Base-by-base conservation (phyloP, 306 rosid species). In the Trifolium repens region DNA sequence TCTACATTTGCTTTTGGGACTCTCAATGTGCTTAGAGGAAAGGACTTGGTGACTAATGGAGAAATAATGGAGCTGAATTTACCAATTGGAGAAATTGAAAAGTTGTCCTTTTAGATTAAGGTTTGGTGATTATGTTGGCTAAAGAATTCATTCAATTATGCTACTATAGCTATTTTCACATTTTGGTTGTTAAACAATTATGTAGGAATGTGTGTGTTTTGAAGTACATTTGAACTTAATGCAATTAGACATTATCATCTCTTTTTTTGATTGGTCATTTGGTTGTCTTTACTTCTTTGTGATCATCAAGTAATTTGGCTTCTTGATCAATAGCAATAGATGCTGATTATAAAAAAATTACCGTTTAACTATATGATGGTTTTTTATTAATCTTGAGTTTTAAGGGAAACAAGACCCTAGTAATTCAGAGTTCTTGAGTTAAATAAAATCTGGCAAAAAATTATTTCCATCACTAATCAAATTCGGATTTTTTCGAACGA, bases 21-120 rank as follows among this genome's bases (percentile, higher is more conserved):
- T 59, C 32, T 17, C 58, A 73, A 22, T 42, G 16, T n/a, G 30
- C 46, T 24, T 16, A 68, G 8, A 66, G 81, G 47, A 17, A 47
- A 0, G 22, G 58, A 71, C 27, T 16, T 63, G 73, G 26, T 9
- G 9, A 26, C 37, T 30, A 17, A 37, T 22, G 67, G 42, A 57
- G 63, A 79, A 65, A 27, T 35, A 54, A 54, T 0, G 1, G 76
- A 75, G 76, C 72, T 79, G 1, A 49, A 49, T 71, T 69, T 83
- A 30, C 79, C 87, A 14, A 3, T 83, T 49, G 76, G n/a, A 64
- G 72, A 79, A 30, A 37, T 71, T 39, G 79, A 66, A 30, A 58
- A 27, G 10, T 58, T 75, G 30, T 5, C 69, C 50, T 30, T 82
- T 63, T 82, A 37, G 47, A 34, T 42, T 57, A 27, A 11, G 37